A percentile compares a stretch with the other conserved stretches of the same genome.
These are phyloP conservation scores for Grigorovia humatica DNA, from an alignment of 805 yeast species.

Conservation along the genomic window DNA sequence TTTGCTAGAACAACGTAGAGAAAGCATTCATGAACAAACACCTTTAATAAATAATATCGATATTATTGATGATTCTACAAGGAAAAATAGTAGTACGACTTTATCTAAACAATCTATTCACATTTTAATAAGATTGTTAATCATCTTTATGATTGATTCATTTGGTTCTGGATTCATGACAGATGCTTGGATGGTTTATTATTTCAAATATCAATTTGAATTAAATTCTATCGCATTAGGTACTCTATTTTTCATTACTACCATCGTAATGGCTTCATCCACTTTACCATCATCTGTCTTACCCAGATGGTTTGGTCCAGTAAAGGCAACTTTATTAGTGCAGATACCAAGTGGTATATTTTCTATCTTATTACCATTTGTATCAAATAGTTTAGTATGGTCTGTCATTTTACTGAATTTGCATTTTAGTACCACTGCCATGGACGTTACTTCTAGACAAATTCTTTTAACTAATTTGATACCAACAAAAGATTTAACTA, in stretches of 20 bases:
- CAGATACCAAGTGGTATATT: conserved; percentile 73
- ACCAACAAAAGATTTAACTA: conserved; percentile 52
- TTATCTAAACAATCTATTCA: conserved; percentile 34
- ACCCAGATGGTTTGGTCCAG: conserved; percentile 64
- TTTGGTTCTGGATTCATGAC: conserved; percentile 86
- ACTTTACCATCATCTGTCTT: conserved; percentile 69
- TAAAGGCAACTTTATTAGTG: conserved; percentile 58
- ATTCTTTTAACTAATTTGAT: conserved; percentile 62
- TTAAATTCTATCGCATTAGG: conserved; percentile 54
- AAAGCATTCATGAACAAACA: conserved; percentile 1
- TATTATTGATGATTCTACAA: no score
- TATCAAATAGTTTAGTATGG: conserved; percentile 26
- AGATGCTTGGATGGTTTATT: conserved; percentile 78
- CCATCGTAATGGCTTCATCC: conserved; percentile 52
- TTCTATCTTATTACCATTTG: conserved; percentile 43
- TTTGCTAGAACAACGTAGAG: conserved; percentile 9
- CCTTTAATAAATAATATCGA: neutral
- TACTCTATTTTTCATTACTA: conserved; percentile 52
- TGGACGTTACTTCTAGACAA: conserved; percentile 92
- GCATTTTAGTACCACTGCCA: conserved; percentile 56
- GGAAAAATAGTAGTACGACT: neutral
- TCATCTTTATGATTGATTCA: conserved; percentile 74
- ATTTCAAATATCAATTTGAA: conserved; percentile 49
- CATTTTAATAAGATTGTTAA: conserved; percentile 38
- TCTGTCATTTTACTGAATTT: conserved; percentile 45